A percentile compares a stretch with the other conserved stretches of the same genome.
Conservation (phyloP, 202 grass and related monocot species). For the Setaria italica region DNA sequence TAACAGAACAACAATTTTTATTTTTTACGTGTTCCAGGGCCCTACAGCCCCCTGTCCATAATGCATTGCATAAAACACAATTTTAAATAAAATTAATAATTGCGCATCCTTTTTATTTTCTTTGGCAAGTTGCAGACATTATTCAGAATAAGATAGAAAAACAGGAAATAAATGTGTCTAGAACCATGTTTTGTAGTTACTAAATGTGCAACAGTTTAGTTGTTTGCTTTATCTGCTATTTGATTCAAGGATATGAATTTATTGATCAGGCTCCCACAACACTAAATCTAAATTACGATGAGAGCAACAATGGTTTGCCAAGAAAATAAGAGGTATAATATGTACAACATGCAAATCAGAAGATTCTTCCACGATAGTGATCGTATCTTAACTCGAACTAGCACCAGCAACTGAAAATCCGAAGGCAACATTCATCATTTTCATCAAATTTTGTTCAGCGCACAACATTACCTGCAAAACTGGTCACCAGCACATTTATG, state of each 20-base stretch:
- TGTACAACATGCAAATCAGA: not conserved
- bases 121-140: not conserved
- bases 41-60: too few relatives aligned
- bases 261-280: not conserved
- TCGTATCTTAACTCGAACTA: not conserved
- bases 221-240: not conserved
- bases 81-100: not conserved
- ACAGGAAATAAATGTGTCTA: not conserved
- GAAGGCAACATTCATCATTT: not conserved
- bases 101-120: not conserved
- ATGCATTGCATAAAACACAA: too few relatives aligned
- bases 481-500: conserved; percentile 63
- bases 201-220: not conserved
- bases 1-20: not conserved
- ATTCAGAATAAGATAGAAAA: not conserved
- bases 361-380: not conserved
- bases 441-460: not conserved
- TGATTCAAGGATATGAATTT: not conserved
- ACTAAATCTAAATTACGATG: not conserved
- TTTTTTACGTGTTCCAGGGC: too few relatives aligned
- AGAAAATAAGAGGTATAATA: not conserved
- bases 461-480: conserved; percentile 48
- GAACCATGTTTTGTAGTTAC: not conserved
- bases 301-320: not conserved
- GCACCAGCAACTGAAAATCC: not conserved